phyloP scores from a whole-genome alignment of 1,284 basidiomycete genomes.

The Sanghuangporus baumii region DNA sequence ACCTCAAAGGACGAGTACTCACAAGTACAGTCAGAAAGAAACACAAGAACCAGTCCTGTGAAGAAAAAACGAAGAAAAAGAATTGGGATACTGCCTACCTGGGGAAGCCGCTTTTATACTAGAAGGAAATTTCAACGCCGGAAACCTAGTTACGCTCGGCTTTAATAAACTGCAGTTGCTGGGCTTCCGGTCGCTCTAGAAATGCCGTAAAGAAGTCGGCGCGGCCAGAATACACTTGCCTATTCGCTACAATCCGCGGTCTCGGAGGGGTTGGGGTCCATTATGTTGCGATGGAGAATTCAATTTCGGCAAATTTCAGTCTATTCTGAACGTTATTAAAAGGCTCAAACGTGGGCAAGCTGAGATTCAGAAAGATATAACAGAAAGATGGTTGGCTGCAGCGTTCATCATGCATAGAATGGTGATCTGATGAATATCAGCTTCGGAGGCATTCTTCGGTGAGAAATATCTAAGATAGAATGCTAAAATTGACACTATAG shows the following conservation, averaged over 20 bases:
- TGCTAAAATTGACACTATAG: not conserved
- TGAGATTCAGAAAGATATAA: too few relatives aligned
- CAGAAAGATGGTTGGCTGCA: too few relatives aligned
- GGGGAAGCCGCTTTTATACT: not conserved
- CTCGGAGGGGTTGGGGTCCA: not conserved
- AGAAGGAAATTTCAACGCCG: not conserved
- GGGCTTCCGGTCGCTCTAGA: not conserved
- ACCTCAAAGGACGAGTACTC: conserved; percentile 11
- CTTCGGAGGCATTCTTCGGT: too few relatives aligned
- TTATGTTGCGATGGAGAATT: conserved; percentile 5
- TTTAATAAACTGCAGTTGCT: not conserved
- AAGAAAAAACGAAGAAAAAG: conserved; percentile 30
- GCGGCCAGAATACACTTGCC: not conserved
- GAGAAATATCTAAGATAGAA: not conserved
- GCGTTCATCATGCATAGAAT: too few relatives aligned
- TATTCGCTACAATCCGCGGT: not conserved
- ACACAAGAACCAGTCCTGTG: conserved; percentile 55
- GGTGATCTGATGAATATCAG: not conserved
- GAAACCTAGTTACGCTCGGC: not conserved
- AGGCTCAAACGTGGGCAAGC: too few relatives aligned
- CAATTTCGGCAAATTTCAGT: not conserved
- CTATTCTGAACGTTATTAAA: too few relatives aligned
- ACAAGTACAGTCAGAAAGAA: conserved; percentile 23
- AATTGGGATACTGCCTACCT: conserved; percentile 20
- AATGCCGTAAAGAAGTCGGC: not conserved